Conservation (phyloP, 2,329 filamentous ascomycete genomes). For the Sordariomycetes sp. region DNA sequence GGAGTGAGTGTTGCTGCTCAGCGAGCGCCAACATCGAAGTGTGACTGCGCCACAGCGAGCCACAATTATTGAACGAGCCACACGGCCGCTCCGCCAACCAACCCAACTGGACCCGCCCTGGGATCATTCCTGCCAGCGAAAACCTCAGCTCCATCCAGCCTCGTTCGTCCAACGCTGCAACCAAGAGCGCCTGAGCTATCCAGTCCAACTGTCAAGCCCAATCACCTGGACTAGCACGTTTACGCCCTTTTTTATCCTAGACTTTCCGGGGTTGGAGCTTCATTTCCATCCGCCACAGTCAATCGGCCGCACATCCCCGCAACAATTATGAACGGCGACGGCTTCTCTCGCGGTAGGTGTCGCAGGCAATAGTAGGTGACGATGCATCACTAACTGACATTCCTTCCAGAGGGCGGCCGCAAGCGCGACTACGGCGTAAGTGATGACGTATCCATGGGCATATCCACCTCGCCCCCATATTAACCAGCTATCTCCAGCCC, state of each 20-base stretch:
- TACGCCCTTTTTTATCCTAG: background rate
- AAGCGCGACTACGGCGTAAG: conserved; percentile 46
- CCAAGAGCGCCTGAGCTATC: background rate
- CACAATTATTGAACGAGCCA: background rate
- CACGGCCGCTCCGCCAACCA: background rate
- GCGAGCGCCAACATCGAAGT: background rate
- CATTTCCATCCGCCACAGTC: background rate
- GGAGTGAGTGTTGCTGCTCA: background rate
- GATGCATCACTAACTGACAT: conserved; percentile 19
- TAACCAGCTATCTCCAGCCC: background rate
- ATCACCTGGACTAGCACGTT: background rate
- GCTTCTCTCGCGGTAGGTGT: conserved; percentile 64
- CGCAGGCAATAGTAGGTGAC: conserved; percentile 10
- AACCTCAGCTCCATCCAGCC: background rate
- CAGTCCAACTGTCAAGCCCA: background rate
- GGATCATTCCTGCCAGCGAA: background rate
- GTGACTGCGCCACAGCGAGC: background rate
- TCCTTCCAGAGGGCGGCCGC: conserved; percentile 29
- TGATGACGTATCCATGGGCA: conserved; percentile 5
- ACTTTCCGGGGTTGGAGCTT: background rate
- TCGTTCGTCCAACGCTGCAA: background rate
- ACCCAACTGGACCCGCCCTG: background rate
- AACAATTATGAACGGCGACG: conserved; percentile 71
- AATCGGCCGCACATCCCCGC: background rate
- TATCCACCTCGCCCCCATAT: background rate